Conservation (phyloP, 352 stramenopile genomes). For the Pythium oligandrum region DNA sequence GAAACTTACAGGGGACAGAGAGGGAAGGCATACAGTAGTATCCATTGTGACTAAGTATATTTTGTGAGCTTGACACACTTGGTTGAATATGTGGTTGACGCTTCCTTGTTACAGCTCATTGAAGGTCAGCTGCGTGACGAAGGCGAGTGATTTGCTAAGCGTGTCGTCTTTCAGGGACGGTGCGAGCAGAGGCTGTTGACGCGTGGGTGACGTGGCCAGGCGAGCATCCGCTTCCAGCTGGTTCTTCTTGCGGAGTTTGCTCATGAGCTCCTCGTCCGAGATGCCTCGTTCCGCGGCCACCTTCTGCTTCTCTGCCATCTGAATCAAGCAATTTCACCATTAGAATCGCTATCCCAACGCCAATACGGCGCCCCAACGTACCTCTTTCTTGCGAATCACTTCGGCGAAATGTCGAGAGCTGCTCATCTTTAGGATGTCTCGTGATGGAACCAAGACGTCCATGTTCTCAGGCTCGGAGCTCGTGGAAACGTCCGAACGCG, state of each 20-base stretch:
- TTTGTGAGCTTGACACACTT: background rate
- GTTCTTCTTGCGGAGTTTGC: slow-evolving; percentile 70
- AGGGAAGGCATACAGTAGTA: background rate
- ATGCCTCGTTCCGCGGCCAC: slow-evolving; percentile 74
- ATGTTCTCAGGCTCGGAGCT: slow-evolving; percentile 33
- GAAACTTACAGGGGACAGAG: background rate
- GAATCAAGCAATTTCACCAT: slow-evolving; percentile 1
- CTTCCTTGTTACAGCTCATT: slow-evolving; percentile 42
- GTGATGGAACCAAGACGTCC: slow-evolving; percentile 61
- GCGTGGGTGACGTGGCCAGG: slow-evolving; percentile 58
- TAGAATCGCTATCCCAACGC: background rate
- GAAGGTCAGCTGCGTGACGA: slow-evolving; percentile 70
- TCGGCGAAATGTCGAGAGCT: slow-evolving; percentile 78
- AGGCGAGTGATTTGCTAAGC: slow-evolving; percentile 49
- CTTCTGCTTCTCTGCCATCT: slow-evolving; percentile 74
- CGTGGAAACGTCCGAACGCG: slow-evolving; percentile 43
- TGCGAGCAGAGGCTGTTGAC: slow-evolving; percentile 28
- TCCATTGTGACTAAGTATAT: background rate
- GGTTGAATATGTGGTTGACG: background rate
- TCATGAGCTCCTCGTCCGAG: slow-evolving; percentile 79
- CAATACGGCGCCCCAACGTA: slow-evolving; percentile 8
- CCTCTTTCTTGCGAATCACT: slow-evolving; percentile 80
- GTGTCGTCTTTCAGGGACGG: slow-evolving; percentile 28
- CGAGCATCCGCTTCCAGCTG: slow-evolving; percentile 63
- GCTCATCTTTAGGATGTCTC: slow-evolving; percentile 85